Percentiles rank a stretch among this genome's conserved stretches.
Evolutionary conservation across 1,284 basidiomycete genomes (phyloP).

Genomic region (Wolfiporia cocos): DNA sequence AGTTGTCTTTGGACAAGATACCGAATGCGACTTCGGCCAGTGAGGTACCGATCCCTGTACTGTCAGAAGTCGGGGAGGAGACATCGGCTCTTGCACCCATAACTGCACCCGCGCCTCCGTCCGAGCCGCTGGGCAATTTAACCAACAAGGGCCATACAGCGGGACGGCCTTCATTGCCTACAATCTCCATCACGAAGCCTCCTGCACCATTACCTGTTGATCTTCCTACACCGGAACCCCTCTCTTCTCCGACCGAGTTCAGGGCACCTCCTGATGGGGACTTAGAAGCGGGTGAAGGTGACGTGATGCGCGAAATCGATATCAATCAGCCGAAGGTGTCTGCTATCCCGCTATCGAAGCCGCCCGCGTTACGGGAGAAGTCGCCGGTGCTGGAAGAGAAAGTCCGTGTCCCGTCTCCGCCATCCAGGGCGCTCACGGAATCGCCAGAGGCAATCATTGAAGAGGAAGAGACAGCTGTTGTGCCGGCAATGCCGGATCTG

Average conservation of each 20-base stretch:
- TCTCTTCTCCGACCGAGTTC: slow-evolving; percentile 5
- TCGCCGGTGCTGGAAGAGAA: not conserved
- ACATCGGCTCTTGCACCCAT: slow-evolving; percentile 13
- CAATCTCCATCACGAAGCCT: slow-evolving; percentile 61
- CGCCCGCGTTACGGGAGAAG: not conserved
- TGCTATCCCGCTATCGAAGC: slow-evolving; percentile 8
- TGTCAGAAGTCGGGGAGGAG: slow-evolving; percentile 19
- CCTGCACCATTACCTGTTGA: slow-evolving; percentile 60
- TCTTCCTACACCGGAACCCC: slow-evolving; percentile 54
- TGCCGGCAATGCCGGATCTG: slow-evolving; percentile 10
- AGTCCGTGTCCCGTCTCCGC: slow-evolving; percentile 4
- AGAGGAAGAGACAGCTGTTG: slow-evolving; percentile 1
- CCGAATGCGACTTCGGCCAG: slow-evolving; percentile 14
- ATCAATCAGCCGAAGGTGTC: slow-evolving; percentile 8
- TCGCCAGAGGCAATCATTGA: slow-evolving; percentile 8
- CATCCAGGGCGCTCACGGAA: slow-evolving; percentile 6
- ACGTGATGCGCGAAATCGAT: slow-evolving; percentile 35
- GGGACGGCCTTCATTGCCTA: slow-evolving; percentile 32
- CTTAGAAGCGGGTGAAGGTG: slow-evolving; percentile 48
- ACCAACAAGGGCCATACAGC: slow-evolving; percentile 14
- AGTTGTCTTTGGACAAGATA: slow-evolving; percentile 20
- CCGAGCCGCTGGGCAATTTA: slow-evolving; percentile 19
- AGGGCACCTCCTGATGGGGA: slow-evolving; percentile 31
- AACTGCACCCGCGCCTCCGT: no score
- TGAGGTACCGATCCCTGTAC: slow-evolving; percentile 32